Evolutionary conservation across 2,329 filamentous ascomycete species (phyloP), one percentile per base, ranked within the genome.

Genomic region (Sporothrix mexicana): DNA sequence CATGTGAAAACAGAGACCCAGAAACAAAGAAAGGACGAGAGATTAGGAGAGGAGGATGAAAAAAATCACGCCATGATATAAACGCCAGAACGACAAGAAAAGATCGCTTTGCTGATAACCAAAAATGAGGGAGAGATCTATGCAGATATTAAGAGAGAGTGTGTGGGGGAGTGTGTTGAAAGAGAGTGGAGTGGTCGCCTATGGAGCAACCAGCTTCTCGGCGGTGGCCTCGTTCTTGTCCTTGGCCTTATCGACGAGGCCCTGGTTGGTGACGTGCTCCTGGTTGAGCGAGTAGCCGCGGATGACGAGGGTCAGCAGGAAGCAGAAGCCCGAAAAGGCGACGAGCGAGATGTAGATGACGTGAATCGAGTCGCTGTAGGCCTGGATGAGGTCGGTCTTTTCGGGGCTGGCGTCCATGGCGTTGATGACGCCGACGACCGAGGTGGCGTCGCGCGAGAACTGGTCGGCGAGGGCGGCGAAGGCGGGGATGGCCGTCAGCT

Each of bases 381-480:
- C 72, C 30, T 53, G 1, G 61, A 74, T 30, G 30, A 77, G 69
- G 30, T 36, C 17, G 2, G 81, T 80, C 76, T 84, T 87, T 79
- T 69, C 83, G 83, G 8, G 78, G 79, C 3, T 30, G 25, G 69
- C 13, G 2, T 83, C 81, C 83, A 89, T 86, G 0, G 76, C 75
- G 75, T 85, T 84, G 77, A 90, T 87, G 68, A 88, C 80, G 74
- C 86, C 81, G 0, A 90, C 86, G n/a, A 90, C 53, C 78, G 0
- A 66, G 0, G 87, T 86, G 0, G 88, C 86, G 77, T 91, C 87
- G 71, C 83, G 82, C n/a, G 86, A 86, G 75, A 87, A 87, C 36
- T 82, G 81, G 64, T 83, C 78, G 72, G 75, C 81, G 1, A 71
- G n/a, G 20, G 4, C 10, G 13, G 74, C 70, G 59, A 75, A 73